phyloP scores from a whole-genome alignment of 2,329 filamentous ascomycete species.

The Orbilia brochopaga region DNA sequence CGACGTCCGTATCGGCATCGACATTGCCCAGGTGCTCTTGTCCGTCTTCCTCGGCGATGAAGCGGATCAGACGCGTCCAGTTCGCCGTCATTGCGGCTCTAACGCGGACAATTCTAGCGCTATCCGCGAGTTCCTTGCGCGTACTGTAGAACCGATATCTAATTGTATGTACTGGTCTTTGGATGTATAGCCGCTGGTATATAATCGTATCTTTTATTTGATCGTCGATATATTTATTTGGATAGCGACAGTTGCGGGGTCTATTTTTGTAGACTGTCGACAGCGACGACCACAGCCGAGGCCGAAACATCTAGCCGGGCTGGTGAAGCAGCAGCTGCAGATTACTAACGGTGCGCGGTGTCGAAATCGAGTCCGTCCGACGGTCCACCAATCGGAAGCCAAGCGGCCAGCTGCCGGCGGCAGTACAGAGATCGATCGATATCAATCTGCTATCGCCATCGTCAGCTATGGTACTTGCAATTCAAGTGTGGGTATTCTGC shows the following conservation, averaged over 20 bases:
- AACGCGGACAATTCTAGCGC: no score
- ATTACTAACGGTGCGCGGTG: no score
- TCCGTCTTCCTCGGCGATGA: constrained; percentile 59
- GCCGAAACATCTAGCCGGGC: background rate
- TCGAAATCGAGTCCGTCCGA: background rate
- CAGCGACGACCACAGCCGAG: background rate
- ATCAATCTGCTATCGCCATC: background rate
- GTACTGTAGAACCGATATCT: no score
- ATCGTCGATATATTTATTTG: no score
- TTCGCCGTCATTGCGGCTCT: constrained; percentile 52
- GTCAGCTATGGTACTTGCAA: no score
- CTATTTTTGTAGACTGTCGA: background rate
- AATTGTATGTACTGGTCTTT: no score
- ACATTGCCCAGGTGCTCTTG: constrained; percentile 59
- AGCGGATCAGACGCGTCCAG: constrained; percentile 60
- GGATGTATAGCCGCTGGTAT: no score
- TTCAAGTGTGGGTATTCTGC: no score
- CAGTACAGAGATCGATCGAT: background rate
- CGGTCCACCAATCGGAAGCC: background rate
- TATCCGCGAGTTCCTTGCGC: no score
- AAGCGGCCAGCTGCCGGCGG: background rate
- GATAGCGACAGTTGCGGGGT: background rate
- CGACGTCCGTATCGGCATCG: constrained; percentile 57
- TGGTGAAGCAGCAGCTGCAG: no score
- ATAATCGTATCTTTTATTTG: no score